Percentiles rank a stretch among this genome's conserved stretches.
phyloP scores from a whole-genome alignment of 345 rosid genomes.

The Citrus mangshanensis region DNA sequence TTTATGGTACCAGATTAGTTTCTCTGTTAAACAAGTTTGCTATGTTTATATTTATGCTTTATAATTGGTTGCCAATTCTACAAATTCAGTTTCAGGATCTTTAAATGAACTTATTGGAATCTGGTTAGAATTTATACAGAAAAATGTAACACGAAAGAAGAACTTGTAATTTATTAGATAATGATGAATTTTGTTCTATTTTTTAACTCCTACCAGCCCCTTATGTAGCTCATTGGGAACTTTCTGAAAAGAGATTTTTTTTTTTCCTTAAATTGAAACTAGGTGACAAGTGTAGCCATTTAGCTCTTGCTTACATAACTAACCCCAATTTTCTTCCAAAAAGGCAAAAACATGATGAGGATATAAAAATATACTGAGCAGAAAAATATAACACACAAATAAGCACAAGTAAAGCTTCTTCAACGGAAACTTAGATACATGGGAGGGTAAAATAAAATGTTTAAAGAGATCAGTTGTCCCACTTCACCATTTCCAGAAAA shows the following conservation, averaged over 20 bases:
- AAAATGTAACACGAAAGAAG: neutral
- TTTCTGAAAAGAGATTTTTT: no score
- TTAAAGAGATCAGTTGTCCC: constrained; percentile 5
- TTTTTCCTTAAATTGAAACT: neutral
- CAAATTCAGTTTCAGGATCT: neutral
- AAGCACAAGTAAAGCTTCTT: constrained; percentile 15
- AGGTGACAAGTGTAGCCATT: no score
- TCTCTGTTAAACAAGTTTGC: neutral
- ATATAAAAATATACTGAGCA: neutral
- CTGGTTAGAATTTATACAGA: neutral
- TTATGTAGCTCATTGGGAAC: neutral
- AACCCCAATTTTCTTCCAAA: neutral
- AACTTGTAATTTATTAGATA: neutral
- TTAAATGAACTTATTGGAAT: neutral
- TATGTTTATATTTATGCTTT: neutral
- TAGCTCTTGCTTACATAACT: neutral
- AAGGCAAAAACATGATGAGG: neutral
- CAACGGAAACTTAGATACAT: constrained; percentile 33
- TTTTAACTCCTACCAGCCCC: neutral
- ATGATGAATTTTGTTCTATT: neutral
- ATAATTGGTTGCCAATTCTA: neutral
- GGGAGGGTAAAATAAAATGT: constrained; percentile 3
- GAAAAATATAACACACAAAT: constrained; percentile 2
- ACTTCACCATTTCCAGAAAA: constrained; percentile 97
- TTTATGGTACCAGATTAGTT: neutral